phyloP scores from a whole-genome alignment of 768 basidiomycete species.

The Tephrocybe sp. region DNA sequence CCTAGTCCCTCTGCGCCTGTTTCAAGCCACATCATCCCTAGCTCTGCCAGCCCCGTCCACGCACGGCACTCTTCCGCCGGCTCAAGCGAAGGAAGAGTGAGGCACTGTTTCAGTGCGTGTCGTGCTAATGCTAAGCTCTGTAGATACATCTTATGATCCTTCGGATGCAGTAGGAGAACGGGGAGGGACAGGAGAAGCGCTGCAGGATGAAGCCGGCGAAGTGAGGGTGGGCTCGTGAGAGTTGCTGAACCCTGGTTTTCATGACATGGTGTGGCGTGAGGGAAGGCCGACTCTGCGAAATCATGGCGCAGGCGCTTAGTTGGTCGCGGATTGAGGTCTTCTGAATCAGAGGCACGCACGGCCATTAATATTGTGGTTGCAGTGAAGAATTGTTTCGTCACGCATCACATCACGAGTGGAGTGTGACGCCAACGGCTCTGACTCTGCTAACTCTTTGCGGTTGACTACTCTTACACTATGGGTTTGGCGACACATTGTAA shows the following conservation, averaged over 20 bases:
- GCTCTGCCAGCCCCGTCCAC: constrained; percentile 68
- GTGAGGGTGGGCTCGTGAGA: neutral
- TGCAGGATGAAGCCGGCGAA: constrained; percentile 29
- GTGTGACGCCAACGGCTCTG: neutral
- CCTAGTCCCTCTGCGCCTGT: constrained; percentile 53
- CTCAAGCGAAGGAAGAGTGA: constrained; percentile 48
- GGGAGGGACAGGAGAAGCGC: constrained; percentile 65
- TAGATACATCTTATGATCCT: constrained; percentile 55
- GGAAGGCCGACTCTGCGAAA: neutral
- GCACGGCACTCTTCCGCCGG: constrained; percentile 67
- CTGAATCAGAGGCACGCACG: constrained; percentile 3
- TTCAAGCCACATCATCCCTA: constrained; percentile 55
- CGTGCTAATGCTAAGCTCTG: constrained; percentile 57
- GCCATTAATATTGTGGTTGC: neutral
- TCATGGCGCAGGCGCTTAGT: constrained; percentile 30
- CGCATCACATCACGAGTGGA: no score
- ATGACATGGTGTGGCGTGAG: neutral
- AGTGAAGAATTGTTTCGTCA: neutral
- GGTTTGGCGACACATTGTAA: no score
- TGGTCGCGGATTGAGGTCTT: constrained; percentile 30
- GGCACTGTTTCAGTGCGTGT: constrained; percentile 55
- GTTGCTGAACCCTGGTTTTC: neutral
- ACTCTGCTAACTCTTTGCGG: neutral
- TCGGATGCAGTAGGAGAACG: constrained; percentile 59
- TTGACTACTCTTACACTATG: no score